Conservation (phyloP, 2,329 filamentous ascomycete genomes). For the Whalleya microplaca region DNA sequence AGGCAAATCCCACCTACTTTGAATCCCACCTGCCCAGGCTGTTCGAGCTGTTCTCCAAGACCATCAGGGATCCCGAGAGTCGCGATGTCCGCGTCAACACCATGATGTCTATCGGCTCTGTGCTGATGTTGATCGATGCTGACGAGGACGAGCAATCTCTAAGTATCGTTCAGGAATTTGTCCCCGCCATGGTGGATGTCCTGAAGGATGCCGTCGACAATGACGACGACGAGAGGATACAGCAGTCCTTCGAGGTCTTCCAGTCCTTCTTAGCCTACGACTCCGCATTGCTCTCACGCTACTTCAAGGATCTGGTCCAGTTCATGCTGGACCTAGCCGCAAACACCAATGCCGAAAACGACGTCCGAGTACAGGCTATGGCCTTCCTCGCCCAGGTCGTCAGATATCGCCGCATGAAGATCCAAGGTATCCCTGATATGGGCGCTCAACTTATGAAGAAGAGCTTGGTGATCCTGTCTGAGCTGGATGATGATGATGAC, state of each 20-base stretch:
- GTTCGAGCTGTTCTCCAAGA: slow-evolving; percentile 81
- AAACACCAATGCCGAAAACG: slow-evolving; percentile 78
- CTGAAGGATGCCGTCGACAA: slow-evolving; percentile 81
- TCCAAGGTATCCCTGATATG: slow-evolving; percentile 83
- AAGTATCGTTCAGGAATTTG: slow-evolving; percentile 74
- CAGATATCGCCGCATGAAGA: slow-evolving; percentile 91
- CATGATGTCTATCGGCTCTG: slow-evolving; percentile 83
- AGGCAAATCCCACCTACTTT: slow-evolving; percentile 84
- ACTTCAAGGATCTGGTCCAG: slow-evolving; percentile 86
- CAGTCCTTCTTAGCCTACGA: slow-evolving; percentile 93
- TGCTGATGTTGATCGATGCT: slow-evolving; percentile 84
- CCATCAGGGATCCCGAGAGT: slow-evolving; percentile 88
- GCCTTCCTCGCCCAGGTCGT: slow-evolving; percentile 93
- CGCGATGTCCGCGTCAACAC: slow-evolving; percentile 94
- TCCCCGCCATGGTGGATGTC: slow-evolving; percentile 88
- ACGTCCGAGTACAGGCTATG: slow-evolving; percentile 85
- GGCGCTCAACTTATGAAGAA: slow-evolving; percentile 86
- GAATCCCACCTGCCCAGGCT: slow-evolving; percentile 79
- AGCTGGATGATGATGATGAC: slow-evolving; percentile 78
- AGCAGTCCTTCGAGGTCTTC: slow-evolving; percentile 94
- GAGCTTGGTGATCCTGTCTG: slow-evolving; percentile 85
- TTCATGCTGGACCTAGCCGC: slow-evolving; percentile 91
- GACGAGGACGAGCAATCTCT: slow-evolving; percentile 81
- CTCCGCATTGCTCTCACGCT: slow-evolving; percentile 77
- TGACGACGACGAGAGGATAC: slow-evolving; percentile 83